A percentile compares a stretch with the other conserved stretches of the same genome.
phyloP scores from a whole-genome alignment of 306 rosid species.

The Lathyrus aphaca region DNA sequence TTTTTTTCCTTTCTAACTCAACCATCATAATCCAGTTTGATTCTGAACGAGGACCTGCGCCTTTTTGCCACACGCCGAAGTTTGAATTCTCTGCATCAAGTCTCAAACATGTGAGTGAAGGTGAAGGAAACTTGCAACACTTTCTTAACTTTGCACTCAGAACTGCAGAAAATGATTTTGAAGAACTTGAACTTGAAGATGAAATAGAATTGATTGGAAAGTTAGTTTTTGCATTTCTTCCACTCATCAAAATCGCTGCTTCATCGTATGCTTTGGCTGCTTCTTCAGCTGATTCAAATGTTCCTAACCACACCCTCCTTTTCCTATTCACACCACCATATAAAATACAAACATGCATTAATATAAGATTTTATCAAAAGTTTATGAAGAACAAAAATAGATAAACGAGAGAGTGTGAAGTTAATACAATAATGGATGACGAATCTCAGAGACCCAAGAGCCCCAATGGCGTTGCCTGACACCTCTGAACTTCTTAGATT shows the following conservation, averaged over 20 bases:
- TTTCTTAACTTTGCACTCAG: slow-evolving; percentile 70
- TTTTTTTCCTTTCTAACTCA: slow-evolving; percentile 52
- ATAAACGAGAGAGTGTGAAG: slow-evolving; percentile 4
- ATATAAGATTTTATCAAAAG: background rate
- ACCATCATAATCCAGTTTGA: slow-evolving; percentile 91
- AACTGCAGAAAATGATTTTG: slow-evolving; percentile 52
- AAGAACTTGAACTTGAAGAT: background rate
- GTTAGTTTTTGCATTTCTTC: slow-evolving; percentile 84
- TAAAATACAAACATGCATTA: background rate
- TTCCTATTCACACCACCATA: slow-evolving; percentile 55
- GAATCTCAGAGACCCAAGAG: slow-evolving; percentile 97
- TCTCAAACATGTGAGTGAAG: slow-evolving; percentile 80
- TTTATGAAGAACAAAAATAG: background rate
- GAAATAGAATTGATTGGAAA: slow-evolving; percentile 54
- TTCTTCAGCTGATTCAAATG: slow-evolving; percentile 82
- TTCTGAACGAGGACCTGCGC: slow-evolving; percentile 60
- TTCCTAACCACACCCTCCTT: slow-evolving; percentile 96
- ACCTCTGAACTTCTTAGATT: slow-evolving; percentile 81
- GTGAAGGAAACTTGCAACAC: slow-evolving; percentile 71
- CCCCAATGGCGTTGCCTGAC: slow-evolving; percentile 99
- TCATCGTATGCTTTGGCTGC: slow-evolving; percentile 93
- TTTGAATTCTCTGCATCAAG: slow-evolving; percentile 77
- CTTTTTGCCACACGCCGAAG: slow-evolving; percentile 85
- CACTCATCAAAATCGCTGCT: slow-evolving; percentile 84
- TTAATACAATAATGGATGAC: slow-evolving; percentile 76